Evolutionary conservation across 2,329 filamentous ascomycete species (phyloP).

Genomic region (Fusarium chuoi): DNA sequence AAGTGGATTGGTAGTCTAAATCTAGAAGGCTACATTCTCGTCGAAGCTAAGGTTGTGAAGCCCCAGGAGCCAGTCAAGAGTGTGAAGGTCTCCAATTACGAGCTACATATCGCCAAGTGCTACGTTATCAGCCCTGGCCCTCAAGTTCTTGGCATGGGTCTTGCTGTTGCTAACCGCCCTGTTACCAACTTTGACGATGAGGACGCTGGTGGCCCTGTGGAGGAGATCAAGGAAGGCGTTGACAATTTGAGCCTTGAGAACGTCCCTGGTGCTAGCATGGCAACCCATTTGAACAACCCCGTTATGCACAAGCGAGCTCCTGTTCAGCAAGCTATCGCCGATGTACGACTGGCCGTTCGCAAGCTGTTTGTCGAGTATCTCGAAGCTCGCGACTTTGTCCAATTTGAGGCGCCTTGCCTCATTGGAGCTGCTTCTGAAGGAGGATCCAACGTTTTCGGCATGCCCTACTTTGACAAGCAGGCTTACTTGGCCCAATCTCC

Average conservation of each 20-base stretch:
- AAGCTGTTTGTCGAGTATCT: slow-evolving; percentile 84
- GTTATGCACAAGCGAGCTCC: slow-evolving; percentile 92
- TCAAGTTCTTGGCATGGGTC: slow-evolving; percentile 65
- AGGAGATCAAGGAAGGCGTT: slow-evolving; percentile 57
- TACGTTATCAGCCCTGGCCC: slow-evolving; percentile 77
- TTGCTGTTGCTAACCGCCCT: slow-evolving; percentile 64
- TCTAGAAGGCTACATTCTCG: slow-evolving; percentile 82
- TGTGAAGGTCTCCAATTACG: slow-evolving; percentile 79
- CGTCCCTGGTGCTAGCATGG: slow-evolving; percentile 79
- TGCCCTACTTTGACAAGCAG: slow-evolving; percentile 88
- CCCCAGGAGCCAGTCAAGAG: slow-evolving; percentile 90
- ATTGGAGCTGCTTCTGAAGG: slow-evolving; percentile 93
- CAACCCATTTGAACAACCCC: slow-evolving; percentile 89
- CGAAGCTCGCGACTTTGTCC: slow-evolving; percentile 48
- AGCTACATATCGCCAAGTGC: slow-evolving; percentile 89
- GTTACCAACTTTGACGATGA: slow-evolving; percentile 70
- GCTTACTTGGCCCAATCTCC: slow-evolving; percentile 84
- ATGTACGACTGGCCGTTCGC: slow-evolving; percentile 65
- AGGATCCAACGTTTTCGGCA: slow-evolving; percentile 88
- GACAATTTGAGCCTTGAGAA: slow-evolving; percentile 55
- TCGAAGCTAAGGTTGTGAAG: slow-evolving; percentile 84
- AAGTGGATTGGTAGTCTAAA: slow-evolving; percentile 84
- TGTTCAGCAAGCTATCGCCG: slow-evolving; percentile 84
- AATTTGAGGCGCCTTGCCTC: slow-evolving; percentile 90
- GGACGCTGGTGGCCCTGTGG: slow-evolving; percentile 53